Evolutionary conservation across 139 green algal genomes (phyloP), one percentile per base, ranked within the genome.

Genomic region (Volvox africanus): DNA sequence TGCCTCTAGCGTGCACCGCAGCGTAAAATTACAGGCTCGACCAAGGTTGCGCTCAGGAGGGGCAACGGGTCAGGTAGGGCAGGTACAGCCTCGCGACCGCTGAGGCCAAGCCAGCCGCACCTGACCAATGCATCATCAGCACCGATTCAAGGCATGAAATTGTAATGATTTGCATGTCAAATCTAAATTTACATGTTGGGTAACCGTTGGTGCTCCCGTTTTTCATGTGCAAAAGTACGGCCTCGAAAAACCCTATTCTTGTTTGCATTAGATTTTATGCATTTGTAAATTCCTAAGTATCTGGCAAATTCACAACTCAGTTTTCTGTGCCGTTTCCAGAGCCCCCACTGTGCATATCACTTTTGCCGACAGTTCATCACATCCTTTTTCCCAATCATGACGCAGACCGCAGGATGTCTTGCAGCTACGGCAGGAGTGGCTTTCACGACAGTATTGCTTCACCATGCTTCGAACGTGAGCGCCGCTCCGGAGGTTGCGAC

Each of bases 391-490:
- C 21, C 21, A 79, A 37, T 37, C 6, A 79, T 79, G 71, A 79
- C 71, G 26, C 71, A 79, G 71, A 79, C 71, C 28, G 71, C 71
- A 79, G 71, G 71, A 79, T 79, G 71, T 30, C 12, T 79, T 32
- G 71, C 71, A 37, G 71, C 71, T 33, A 79, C 71, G 71, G 71
- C 71, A 73, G 71, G 71, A 30, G 71, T 79, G 71, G 71, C 71
- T 14, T 79, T 79, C 22, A 79, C 71, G 71, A 37, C 71, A 18
- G 71, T 79, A 30, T 30, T 79, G 14, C 21, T 79, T 1, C 71
- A 79, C 37, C 71, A 79, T 32, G 71, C 71, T 18, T 79, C 71
- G 28, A 36, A 79, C 71, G 17, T 79, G 71, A 37, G 28, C 16
- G 19, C 71, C 71, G 2, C 71, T 36, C 21, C 21, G 22, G 71